phyloP scores from a whole-genome alignment of 495 filamentous ascomycete genomes.

The Aspergillus heteromorphus region DNA sequence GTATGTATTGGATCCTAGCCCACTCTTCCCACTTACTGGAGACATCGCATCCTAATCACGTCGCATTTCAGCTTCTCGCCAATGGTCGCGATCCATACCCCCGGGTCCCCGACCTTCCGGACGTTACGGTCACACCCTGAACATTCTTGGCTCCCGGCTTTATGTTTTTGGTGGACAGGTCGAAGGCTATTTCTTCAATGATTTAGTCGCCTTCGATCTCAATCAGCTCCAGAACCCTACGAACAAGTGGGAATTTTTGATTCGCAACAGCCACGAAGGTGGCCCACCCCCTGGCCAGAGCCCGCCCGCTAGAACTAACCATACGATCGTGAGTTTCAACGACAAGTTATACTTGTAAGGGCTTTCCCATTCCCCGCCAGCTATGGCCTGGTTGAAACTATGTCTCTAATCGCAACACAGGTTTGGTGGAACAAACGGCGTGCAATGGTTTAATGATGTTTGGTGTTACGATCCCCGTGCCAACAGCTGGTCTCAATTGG shows the following conservation, averaged over 20 bases:
- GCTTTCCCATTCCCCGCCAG: neutral
- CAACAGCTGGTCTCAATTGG: constrained; percentile 78
- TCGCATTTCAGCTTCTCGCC: constrained; percentile 68
- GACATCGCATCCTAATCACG: constrained; percentile 6
- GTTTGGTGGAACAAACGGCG: constrained; percentile 93
- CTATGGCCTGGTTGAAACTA: neutral
- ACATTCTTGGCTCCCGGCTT: constrained; percentile 92
- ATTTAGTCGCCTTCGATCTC: constrained; percentile 92
- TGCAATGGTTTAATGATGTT: constrained; percentile 97
- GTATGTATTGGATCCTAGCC: constrained; percentile 48
- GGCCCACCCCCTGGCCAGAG: constrained; percentile 59
- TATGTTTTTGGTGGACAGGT: constrained; percentile 98
- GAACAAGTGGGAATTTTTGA: constrained; percentile 90
- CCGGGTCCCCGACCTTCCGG: constrained; percentile 77
- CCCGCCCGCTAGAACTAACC: constrained; percentile 93
- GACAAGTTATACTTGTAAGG: constrained; percentile 90
- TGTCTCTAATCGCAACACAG: constrained; percentile 36
- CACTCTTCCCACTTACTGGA: neutral
- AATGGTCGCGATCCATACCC: constrained; percentile 93
- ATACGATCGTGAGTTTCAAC: constrained; percentile 84
- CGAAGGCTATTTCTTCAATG: constrained; percentile 96
- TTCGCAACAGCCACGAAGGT: constrained; percentile 67
- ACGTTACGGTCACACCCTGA: constrained; percentile 93
- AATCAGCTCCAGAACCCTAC: constrained; percentile 83
- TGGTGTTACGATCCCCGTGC: constrained; percentile 87